Base-by-base conservation (phyloP, 257 asterid species). In the Misopates orontium region DNA sequence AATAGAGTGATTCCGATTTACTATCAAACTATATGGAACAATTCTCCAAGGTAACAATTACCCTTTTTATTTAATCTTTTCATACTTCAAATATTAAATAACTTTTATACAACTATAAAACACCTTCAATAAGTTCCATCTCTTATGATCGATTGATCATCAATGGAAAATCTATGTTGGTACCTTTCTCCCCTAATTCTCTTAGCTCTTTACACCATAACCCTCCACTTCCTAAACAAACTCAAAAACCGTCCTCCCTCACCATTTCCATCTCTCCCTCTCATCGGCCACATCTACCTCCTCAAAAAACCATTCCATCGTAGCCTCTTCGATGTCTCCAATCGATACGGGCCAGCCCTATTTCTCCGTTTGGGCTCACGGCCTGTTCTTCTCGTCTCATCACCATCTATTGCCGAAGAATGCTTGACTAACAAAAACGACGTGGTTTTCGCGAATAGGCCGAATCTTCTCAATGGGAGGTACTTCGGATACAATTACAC, bases 211-310 rank as follows among this genome's bases (percentile, higher is more conserved):
- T 76, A 83, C 15, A 48, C 60, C 75, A 55, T 62, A 25, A 4
- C 47, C 67, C 23, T 70, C 2, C 76, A 77, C 8, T 31, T 91
- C 17, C 54, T 64, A 4, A 73, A 69, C 83, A 82, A 73, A 17
- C 50, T 75, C 1, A 74, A 67, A 32, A 88, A 84, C 63, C 90
- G 78, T 17, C 96, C 96, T 5, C 96, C 96, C 1, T 67, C 72
- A 68, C 95, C 95, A 3, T 84, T 75, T 41, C 86, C 83, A 16
- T 19, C 80, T 52, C 82, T 88, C 14, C 98, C 96, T 25, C 45
- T 86, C 52, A 25, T 86, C 5, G 98, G 96, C 57, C 95, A 86
- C 77, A 73, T 86, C 73, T 76, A 88, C 73, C 83, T 88, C 4
- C 68, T 86, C 41, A 71, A 21, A 32, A 66, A 71, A 8, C 95